phyloP scores from a whole-genome alignment of 2,329 filamentous ascomycete genomes.

The Penicillium sp. region DNA sequence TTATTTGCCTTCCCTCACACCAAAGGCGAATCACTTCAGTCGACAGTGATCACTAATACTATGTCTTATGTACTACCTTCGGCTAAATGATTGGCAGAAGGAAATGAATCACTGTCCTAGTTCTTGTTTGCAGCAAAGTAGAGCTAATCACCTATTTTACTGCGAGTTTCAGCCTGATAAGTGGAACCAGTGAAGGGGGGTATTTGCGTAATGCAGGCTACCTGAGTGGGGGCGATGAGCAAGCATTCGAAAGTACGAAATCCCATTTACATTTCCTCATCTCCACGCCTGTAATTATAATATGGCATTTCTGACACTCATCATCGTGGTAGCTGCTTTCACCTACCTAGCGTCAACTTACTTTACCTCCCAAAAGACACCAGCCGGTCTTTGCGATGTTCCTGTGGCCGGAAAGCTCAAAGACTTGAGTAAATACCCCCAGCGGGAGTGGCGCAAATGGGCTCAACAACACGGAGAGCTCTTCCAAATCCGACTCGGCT shows the following conservation, averaged over 20 bases:
- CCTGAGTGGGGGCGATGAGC: not conserved
- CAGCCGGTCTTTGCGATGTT: not conserved
- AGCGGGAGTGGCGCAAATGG: not conserved
- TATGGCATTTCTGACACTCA: not conserved
- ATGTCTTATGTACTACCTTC: not conserved
- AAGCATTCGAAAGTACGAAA: not conserved
- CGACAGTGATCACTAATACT: not conserved
- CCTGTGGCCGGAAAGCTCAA: not conserved
- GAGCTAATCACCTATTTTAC: too few species aligned
- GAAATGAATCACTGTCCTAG: too few species aligned
- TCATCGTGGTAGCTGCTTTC: not conserved
- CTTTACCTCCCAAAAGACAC: not conserved
- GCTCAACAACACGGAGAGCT: slow-evolving; percentile 2
- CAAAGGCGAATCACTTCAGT: not conserved
- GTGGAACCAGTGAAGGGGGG: too few species aligned
- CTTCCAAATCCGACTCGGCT: slow-evolving; percentile 2
- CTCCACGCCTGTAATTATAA: not conserved
- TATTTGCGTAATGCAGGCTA: too few species aligned
- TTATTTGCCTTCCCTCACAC: not conserved
- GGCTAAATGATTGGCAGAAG: too few species aligned
- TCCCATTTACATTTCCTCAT: not conserved
- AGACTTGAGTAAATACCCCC: not conserved
- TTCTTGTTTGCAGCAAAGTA: too few species aligned
- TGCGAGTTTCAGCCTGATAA: too few species aligned
- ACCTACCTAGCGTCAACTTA: not conserved